Evolutionary conservation across 164 flowering plant species (phyloP).

Genomic region (Dillenia turbinata): DNA sequence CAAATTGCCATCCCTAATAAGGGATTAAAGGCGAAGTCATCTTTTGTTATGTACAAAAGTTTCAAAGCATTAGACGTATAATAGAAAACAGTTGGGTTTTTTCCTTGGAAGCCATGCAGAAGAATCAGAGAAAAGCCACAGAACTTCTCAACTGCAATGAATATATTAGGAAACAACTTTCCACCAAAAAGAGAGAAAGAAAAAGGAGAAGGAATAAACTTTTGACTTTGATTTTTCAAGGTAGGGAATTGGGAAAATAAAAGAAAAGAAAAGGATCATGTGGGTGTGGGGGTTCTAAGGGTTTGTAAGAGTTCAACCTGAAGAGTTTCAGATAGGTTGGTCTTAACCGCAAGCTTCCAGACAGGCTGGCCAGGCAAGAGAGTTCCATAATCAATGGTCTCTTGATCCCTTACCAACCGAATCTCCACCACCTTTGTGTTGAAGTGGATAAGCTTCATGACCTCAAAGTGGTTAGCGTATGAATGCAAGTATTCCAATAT

Average conservation of each 20-base stretch:
- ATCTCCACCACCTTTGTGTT: slow-evolving; percentile 81
- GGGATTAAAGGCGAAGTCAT: too few relatives aligned
- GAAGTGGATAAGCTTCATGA: slow-evolving; percentile 52
- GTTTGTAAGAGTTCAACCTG: slow-evolving; percentile 36
- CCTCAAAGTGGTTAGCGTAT: slow-evolving; percentile 70
- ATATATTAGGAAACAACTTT: too few relatives aligned
- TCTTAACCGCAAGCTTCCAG: slow-evolving; percentile 82
- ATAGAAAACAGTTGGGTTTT: too few relatives aligned
- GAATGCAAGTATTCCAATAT: slow-evolving; percentile 66
- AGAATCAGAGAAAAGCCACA: too few relatives aligned
- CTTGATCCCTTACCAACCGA: slow-evolving; percentile 39
- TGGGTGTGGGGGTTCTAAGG: too few relatives aligned
- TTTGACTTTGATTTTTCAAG: too few relatives aligned
- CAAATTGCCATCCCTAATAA: too few relatives aligned
- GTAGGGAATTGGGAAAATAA: background rate
- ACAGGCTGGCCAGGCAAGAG: slow-evolving; percentile 52
- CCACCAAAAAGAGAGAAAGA: background rate
- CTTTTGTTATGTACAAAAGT: too few relatives aligned
- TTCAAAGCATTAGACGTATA: too few relatives aligned
- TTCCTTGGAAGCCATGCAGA: too few relatives aligned
- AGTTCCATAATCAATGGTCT: slow-evolving; percentile 22
- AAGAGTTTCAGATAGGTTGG: slow-evolving; percentile 34
- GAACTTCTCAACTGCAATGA: too few relatives aligned
- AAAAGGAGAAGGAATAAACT: background rate
- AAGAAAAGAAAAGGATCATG: background rate